Conservation (phyloP, 2,329 filamentous ascomycete genomes). For the Didymella lethalis region DNA sequence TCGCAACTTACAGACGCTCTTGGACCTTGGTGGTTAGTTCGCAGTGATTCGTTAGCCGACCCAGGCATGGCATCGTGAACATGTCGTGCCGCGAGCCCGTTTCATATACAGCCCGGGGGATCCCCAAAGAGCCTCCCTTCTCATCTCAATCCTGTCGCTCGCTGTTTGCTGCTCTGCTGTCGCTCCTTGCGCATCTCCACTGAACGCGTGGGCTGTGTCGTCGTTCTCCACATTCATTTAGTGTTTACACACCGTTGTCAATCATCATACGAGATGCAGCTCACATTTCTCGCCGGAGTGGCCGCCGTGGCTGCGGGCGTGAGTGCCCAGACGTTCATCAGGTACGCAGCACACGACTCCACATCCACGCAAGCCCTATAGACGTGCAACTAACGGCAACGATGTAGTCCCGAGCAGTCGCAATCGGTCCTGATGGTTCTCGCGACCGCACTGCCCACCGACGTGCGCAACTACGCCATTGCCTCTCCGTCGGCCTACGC, state of each 20-base stretch:
- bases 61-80: conserved; percentile 29
- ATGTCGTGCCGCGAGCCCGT: conserved; percentile 31
- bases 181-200: conserved; percentile 22
- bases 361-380: conserved; percentile 19
- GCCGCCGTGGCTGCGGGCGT: conserved; percentile 42
- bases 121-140: conserved; percentile 27
- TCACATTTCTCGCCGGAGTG: conserved; percentile 37
- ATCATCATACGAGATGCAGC: conserved; percentile 41
- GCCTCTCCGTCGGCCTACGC: conserved; percentile 54
- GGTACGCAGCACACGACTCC: conserved; percentile 29
- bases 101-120: conserved; percentile 39
- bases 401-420: conserved; percentile 36
- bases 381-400: conserved; percentile 22
- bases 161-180: conserved; percentile 26
- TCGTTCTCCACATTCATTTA: conserved; percentile 38
- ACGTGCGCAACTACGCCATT: conserved; percentile 50
- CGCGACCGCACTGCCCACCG: conserved; percentile 55
- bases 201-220: conserved; percentile 19
- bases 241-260: conserved; percentile 13
- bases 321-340: conserved; percentile 34
- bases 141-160: conserved; percentile 33
- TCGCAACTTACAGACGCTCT: conserved; percentile 22
- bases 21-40: conserved; percentile 24
- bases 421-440: conserved; percentile 54
- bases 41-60: conserved; percentile 27